phyloP scores from a whole-genome alignment of 2,329 filamentous ascomycete genomes.

The Aulographum hederae region DNA sequence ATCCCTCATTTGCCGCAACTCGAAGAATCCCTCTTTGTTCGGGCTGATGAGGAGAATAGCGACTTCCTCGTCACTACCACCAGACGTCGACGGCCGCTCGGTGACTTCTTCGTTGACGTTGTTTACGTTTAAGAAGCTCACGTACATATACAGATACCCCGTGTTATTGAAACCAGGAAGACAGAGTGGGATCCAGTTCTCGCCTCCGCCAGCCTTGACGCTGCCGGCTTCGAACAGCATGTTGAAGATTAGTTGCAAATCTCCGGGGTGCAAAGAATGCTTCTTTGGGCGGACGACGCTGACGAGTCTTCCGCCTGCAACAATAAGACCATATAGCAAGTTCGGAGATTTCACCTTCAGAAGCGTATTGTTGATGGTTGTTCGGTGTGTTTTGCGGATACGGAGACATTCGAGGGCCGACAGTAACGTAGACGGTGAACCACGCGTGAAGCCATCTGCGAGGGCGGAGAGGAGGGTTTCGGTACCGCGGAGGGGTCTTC shows the following conservation, averaged over 20 bases:
- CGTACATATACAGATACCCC: slow-evolving; percentile 97
- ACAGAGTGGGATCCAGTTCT: slow-evolving; percentile 95
- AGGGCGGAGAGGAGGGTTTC: slow-evolving; percentile 80
- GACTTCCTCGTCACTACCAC: slow-evolving; percentile 45
- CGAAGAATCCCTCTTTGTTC: slow-evolving; percentile 85
- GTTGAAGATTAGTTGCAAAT: slow-evolving; percentile 93
- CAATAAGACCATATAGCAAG: slow-evolving; percentile 81
- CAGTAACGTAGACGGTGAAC: slow-evolving; percentile 74
- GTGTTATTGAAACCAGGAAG: slow-evolving; percentile 93
- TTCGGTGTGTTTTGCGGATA: slow-evolving; percentile 71
- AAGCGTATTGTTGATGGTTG: slow-evolving; percentile 72
- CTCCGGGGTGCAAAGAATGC: slow-evolving; percentile 87
- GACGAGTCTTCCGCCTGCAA: slow-evolving; percentile 80
- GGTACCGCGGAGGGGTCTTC: slow-evolving; percentile 77
- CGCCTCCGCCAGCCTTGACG: slow-evolving; percentile 79
- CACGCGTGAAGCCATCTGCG: slow-evolving; percentile 84
- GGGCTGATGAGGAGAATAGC: slow-evolving; percentile 85
- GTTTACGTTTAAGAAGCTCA: slow-evolving; percentile 68
- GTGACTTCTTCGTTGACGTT: slow-evolving; percentile 25
- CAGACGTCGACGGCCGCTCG: slow-evolving; percentile 18
- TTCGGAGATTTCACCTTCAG: slow-evolving; percentile 60
- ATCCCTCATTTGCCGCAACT: slow-evolving; percentile 56
- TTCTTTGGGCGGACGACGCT: slow-evolving; percentile 89
- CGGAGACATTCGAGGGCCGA: slow-evolving; percentile 88
- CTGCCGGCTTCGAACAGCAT: slow-evolving; percentile 96